Percentiles rank a stretch among this genome's conserved stretches.
These are phyloP conservation scores for Rhizophagus prolifer DNA, from an alignment of 192 early-diverging fungal genomes.

Conservation along the genomic window DNA sequence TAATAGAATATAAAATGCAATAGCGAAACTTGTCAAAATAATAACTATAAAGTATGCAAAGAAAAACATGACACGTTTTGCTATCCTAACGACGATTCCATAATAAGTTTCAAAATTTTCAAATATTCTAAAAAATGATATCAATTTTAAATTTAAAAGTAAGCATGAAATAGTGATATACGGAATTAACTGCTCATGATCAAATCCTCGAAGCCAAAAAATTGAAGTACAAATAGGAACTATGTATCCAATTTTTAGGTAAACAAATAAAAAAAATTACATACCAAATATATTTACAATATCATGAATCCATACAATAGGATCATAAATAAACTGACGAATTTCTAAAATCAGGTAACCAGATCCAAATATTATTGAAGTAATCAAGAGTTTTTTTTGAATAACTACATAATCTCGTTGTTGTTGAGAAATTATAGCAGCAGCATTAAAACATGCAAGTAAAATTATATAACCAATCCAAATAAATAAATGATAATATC, in stretches of 20 bases:
- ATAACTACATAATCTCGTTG: no score
- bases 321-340: no score
- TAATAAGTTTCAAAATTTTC: background rate
- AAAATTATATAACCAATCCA: no score
- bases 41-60: background rate
- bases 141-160: conserved; percentile 2
- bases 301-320: no score
- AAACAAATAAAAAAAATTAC: no score
- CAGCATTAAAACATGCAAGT: no score
- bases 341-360: background rate
- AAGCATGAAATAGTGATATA: background rate
- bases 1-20: no score
- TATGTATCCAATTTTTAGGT: no score
- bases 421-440: background rate
- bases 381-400: background rate
- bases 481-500: no score
- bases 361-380: background rate
- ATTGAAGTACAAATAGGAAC: background rate
- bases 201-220: no score
- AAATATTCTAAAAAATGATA: background rate
- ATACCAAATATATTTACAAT: background rate
- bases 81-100: background rate
- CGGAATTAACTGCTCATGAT: background rate
- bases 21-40: background rate
- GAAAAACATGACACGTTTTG: background rate